Evolutionary conservation across 2,329 filamentous ascomycete species (phyloP).

Genomic region (Phyllosticta citrichinensis): DNA sequence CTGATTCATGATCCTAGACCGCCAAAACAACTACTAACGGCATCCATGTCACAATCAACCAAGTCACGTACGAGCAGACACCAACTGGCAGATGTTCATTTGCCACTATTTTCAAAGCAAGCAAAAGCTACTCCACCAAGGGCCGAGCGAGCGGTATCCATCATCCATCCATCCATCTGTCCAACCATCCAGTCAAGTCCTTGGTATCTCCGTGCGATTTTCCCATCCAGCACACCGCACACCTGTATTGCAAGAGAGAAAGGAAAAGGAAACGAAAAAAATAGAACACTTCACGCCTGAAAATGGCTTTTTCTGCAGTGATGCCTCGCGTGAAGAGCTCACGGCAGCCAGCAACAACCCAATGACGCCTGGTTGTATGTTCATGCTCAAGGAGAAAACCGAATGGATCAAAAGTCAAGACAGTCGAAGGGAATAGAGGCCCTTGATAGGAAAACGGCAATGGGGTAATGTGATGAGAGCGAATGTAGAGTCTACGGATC

Average conservation of each 20-base stretch:
- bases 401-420: background rate
- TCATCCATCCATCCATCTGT: no score
- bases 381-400: background rate
- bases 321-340: background rate
- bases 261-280: background rate
- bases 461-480: background rate
- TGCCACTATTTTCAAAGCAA: no score
- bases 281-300: background rate
- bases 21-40: no score
- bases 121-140: no score
- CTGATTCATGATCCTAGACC: no score
- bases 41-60: no score
- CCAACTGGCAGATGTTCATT: no score
- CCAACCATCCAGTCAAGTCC: no score
- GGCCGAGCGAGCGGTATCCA: no score
- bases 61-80: no score
- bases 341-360: background rate
- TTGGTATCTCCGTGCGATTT: background rate
- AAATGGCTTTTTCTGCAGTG: background rate
- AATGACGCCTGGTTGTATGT: background rate
- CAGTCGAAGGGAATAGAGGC: background rate
- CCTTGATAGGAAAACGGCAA: background rate
- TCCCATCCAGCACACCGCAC: conserved; percentile 1
- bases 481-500: conserved; percentile 8
- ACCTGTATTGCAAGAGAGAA: background rate